Evolutionary conservation across 2,329 filamentous ascomycete genomes (phyloP), one percentile per base, ranked within the genome.

Genomic region (Colletotrichum lentis): DNA sequence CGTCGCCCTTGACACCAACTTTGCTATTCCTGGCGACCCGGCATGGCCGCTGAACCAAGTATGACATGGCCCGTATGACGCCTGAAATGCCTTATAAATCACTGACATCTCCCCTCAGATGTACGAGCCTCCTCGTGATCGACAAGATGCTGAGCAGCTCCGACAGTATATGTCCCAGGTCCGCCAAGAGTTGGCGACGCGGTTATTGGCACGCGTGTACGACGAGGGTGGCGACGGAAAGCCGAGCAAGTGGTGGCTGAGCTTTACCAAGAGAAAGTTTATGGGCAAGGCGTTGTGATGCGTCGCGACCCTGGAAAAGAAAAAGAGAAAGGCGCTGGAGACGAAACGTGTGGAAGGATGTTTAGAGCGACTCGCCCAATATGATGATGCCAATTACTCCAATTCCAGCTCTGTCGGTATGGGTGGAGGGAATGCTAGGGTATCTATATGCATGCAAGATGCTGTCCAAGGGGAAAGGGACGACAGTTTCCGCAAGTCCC

Each of bases 181-280:
- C 74, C 88, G 96, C 74, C 95, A 98, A 80, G 96, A 98, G 82
- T 83, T 98, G 70, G 94, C 94, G 5, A 82, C 85, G 65, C 86
- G 96, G 78, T 84, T 99, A 82, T 82, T 97, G 77, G 91, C 91
- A 60, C 88, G 94, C 73, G 90, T 99, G 72, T 99, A 97, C 78
- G 90, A 91, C 63, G 94, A 94, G 82, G 73, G 86, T 79, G 80
- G 87, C 77, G 80, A 94, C 84, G 80, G 92, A 81, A 87, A 87
- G 81, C 88, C 88, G 63, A 87, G 83, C 80, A 88, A 96, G 89
- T 98, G 95, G 93, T 99, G 96, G 96, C 82, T 99, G 79, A 98
- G 96, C 85, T 99, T 97, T 79, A 93, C 92, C 62, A 98, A 98
- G 90, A 90, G 96, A 82, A 97, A 97, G 88, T 99, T 99, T 78